Conservation (phyloP, 495 filamentous ascomycete genomes). For the Aspergillus biplanus region DNA sequence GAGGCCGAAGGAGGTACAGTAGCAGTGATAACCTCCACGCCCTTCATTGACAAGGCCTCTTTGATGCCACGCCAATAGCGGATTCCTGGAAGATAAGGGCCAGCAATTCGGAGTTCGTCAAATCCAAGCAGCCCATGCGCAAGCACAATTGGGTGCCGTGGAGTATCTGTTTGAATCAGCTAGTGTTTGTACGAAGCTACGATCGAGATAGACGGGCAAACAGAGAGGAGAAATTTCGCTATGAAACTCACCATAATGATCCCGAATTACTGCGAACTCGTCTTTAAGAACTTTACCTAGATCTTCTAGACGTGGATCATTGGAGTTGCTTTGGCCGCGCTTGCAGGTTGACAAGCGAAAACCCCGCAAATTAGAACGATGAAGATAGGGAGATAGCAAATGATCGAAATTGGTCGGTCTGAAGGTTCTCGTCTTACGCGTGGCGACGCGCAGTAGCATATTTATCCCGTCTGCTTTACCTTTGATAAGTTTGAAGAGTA, state of each 20-base stretch:
- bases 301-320: conserved; percentile 63
- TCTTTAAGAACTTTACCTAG: conserved; percentile 73
- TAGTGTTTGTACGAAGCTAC: background rate
- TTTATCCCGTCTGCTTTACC: background rate
- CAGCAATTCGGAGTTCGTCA: conserved; percentile 75
- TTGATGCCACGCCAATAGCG: conserved; percentile 93
- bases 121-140: conserved; percentile 94
- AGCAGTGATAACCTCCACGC: conserved; percentile 78
- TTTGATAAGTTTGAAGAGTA: background rate
- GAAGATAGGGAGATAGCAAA: background rate
- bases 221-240: background rate
- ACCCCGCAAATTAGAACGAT: conserved; percentile 11
- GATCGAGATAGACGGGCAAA: background rate
- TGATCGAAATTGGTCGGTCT: background rate
- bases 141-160: conserved; percentile 76
- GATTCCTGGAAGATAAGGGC: conserved; percentile 71
- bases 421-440: conserved; percentile 3
- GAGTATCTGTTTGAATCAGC: conserved; percentile 46
- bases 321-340: conserved; percentile 15
- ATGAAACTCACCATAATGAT: conserved; percentile 63
- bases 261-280: conserved; percentile 73
- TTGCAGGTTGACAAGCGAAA: conserved; percentile 20
- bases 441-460: conserved; percentile 16
- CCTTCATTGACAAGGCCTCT: conserved; percentile 71
- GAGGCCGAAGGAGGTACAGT: conserved; percentile 77